A percentile compares a stretch with the other conserved stretches of the same genome.
phyloP scores from a whole-genome alignment of 495 filamentous ascomycete species.

The Penicillium macrosclerotiorum region DNA sequence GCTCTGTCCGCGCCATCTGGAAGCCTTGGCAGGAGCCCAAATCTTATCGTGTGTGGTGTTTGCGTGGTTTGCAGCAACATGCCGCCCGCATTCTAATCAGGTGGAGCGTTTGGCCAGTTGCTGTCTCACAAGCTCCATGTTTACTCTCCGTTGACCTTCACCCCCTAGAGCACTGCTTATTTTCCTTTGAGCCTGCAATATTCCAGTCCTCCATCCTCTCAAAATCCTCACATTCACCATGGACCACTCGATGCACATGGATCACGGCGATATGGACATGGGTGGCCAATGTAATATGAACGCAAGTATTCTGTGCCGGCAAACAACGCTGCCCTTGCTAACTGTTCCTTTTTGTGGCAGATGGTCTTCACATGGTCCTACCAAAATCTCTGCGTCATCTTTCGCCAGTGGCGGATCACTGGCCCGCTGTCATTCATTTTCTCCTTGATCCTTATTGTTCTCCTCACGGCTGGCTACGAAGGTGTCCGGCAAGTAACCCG shows the following conservation, averaged over 20 bases:
- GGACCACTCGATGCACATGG: slow-evolving; percentile 46
- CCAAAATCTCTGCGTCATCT: slow-evolving; percentile 89
- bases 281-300: slow-evolving; percentile 78
- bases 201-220: neutral
- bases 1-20: no score
- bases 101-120: neutral
- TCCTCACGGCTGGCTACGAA: slow-evolving; percentile 88
- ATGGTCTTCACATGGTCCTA: slow-evolving; percentile 98
- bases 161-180: neutral
- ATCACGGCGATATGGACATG: slow-evolving; percentile 38
- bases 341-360: slow-evolving; percentile 36
- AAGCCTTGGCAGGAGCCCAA: slow-evolving; percentile 3
- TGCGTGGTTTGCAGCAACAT: slow-evolving; percentile 38
- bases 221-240: slow-evolving; percentile 12
- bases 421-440: slow-evolving; percentile 68
- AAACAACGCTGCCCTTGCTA: slow-evolving; percentile 4
- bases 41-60: slow-evolving; percentile 44
- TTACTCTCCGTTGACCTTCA: neutral
- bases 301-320: slow-evolving; percentile 53
- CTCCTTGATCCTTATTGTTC: slow-evolving; percentile 77
- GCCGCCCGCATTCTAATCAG: slow-evolving; percentile 10
- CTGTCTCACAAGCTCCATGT: neutral
- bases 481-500: slow-evolving; percentile 72
- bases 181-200: neutral
- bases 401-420: slow-evolving; percentile 82